phyloP scores from a whole-genome alignment of 2,329 filamentous ascomycete species.

The Blastomyces silverae region DNA sequence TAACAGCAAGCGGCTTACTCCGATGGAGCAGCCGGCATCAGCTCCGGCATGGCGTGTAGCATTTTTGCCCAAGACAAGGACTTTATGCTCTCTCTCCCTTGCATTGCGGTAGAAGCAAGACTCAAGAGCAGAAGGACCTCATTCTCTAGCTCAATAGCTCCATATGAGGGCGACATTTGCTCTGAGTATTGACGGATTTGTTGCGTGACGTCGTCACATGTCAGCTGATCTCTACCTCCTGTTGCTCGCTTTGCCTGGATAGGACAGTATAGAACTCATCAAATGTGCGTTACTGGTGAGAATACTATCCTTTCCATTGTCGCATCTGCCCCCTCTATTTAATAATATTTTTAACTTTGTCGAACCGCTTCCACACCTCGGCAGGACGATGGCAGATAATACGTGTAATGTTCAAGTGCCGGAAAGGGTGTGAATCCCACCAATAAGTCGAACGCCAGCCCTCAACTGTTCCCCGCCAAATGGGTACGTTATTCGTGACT shows the following conservation, averaged over 20 bases:
- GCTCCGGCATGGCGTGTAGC: neutral
- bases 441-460: too few species aligned
- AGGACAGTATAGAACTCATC: too few species aligned
- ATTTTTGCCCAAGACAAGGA: neutral
- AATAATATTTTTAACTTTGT: too few species aligned
- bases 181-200: neutral
- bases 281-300: too few species aligned
- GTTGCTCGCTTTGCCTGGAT: too few species aligned
- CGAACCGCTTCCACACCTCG: too few species aligned
- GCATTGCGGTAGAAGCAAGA: neutral
- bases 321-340: too few species aligned
- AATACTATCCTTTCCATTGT: too few species aligned
- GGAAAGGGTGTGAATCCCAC: neutral
- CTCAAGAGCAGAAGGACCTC: neutral
- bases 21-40: neutral
- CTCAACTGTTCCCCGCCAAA: too few species aligned
- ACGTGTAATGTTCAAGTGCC: neutral
- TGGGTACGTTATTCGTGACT: too few species aligned
- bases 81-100: neutral
- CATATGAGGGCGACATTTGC: neutral
- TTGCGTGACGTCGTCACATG: too few species aligned
- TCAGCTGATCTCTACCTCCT: too few species aligned
- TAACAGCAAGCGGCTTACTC: neutral
- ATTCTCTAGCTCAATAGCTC: neutral
- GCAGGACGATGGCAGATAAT: neutral